Evolutionary conservation across 805 yeast genomes (phyloP).

Genomic region (Candida ponderosae): DNA sequence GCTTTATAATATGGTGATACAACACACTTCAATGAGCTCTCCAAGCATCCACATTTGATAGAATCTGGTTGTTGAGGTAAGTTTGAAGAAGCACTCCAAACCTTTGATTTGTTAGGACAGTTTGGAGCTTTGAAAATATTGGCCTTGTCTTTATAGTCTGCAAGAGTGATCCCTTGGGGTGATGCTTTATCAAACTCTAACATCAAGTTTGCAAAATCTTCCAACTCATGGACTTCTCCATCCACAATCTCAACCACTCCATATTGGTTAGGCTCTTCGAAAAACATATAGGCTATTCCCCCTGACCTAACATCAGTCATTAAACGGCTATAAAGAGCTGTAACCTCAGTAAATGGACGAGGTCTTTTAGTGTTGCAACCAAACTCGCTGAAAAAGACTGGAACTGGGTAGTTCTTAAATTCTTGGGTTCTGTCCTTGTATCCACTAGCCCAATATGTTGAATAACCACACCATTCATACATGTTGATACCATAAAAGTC

Average conservation of each 20-base stretch:
- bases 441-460: slow-evolving; percentile 58
- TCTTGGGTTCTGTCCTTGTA: slow-evolving; percentile 55
- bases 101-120: slow-evolving; percentile 42
- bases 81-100: slow-evolving; percentile 54
- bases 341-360: slow-evolving; percentile 66
- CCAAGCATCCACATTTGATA: slow-evolving; percentile 54
- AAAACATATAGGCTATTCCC: slow-evolving; percentile 79
- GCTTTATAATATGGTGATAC: slow-evolving; percentile 37
- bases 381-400: slow-evolving; percentile 73
- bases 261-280: slow-evolving; percentile 65
- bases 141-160: slow-evolving; percentile 20
- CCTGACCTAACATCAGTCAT: slow-evolving; percentile 85
- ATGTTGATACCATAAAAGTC: slow-evolving; percentile 82
- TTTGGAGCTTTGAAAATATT: slow-evolving; percentile 24
- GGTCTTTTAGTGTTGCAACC: slow-evolving; percentile 67
- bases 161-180: slow-evolving; percentile 34
- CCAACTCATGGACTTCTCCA: slow-evolving; percentile 41
- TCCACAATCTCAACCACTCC: slow-evolving; percentile 54
- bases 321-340: slow-evolving; percentile 50
- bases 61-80: slow-evolving; percentile 67
- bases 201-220: slow-evolving; percentile 51
- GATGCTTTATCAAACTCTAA: slow-evolving; percentile 39
- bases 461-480: slow-evolving; percentile 83
- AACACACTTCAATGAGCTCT: slow-evolving; percentile 46
- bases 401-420: slow-evolving; percentile 58